Evolutionary conservation across 1,139 yeast species (phyloP), one percentile per base, ranked within the genome.

Genomic region (Hansenula sp.): DNA sequence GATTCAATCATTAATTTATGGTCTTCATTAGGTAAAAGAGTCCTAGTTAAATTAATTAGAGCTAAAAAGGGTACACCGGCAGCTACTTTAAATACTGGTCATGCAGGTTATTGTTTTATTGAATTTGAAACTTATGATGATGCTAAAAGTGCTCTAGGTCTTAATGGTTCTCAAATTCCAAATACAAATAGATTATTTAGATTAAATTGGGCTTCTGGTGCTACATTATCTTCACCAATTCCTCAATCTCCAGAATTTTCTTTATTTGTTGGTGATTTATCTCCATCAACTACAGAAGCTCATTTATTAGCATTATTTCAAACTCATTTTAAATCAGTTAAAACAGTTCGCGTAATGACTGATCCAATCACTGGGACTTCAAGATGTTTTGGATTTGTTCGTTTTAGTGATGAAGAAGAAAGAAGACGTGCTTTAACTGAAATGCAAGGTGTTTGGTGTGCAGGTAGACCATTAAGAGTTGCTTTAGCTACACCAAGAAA

Each of bases 231-330:
- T n/a, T 73, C 78, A 2, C 78, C 76, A 19, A 69, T 73, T 39
- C 64, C 69, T 21, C 77, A 71, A 44, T 60, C 71, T 69, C 42
- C 65, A 64, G 87, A 80, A 51, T 77, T 58, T 51, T 79, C 89
- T 1, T 63, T 83, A 30, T 83, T 83, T 64, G 90, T 83, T n/a
- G 92, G 92, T 32, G 90, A 83, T 59, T 65, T 83, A 47, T 78
- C 87, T 2, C 87, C 86, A 17, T 75, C 78, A 19, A 81, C 86
- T 18, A 81, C 84, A 5, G 90, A 83, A 53, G 82, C 83, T 17
- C 82, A 79, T 52, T 61, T 83, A 44, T 65, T 80, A 40, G 82
- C 84, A 34, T 71, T 82, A 39, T 83, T 83, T 59, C 84, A 79
- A 51, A 70, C 75, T 31, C 70, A 72, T 45, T 83, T 77, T 59